Evolutionary conservation across 495 filamentous ascomycete species (phyloP), one percentile per base, ranked within the genome.

Genomic region (Talaromyces adpressus): DNA sequence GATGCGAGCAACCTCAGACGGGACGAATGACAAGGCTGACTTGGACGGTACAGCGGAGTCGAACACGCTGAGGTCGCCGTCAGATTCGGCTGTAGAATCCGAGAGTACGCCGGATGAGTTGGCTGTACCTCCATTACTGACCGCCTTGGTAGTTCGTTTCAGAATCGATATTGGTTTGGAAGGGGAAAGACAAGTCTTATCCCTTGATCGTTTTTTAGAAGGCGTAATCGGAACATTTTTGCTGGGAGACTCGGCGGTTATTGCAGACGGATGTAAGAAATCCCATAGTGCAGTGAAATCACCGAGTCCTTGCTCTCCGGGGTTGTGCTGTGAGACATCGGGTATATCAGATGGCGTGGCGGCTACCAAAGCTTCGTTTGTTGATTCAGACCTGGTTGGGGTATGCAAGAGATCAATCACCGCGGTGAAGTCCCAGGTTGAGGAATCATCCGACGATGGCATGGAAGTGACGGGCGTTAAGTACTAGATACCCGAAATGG

Each of bases 341-440:
- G 59, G 18, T 29, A 14, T 29, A 14, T 49, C 45, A 49, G 45
- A 49, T 18, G 18, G 57, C 22, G 57, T 18, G 27, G 9, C 32
- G 32, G 23, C 30, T n/a, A n/a, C n/a, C 47, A 5, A 7, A 23
- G 25, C 2, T 36, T 14, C 22, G 30, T 34, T 53, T 25, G 23
- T 39, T 9, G 45, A 11, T 0, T 34, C 2, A 39, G 30, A 32
- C 32, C 49, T 69, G 64, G 76, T 70, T 66, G 75, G 75, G 22
- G 77, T 76, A 39, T 70, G 67, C n/a, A 82, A 72, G 53, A 83
- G 74, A 66, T 79, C 76, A 65, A 77, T 75, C 69, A 78, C 81
- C 65, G 75, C 71, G 62, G 77, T 69, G 64, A 83, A 80, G 65
- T 81, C 79, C 81, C 81, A 83, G 54, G 65, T 70, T 51, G 75